These are phyloP conservation scores for Immersiporthe knoxdaviesiana DNA, from an alignment of 2,329 filamentous ascomycete genomes.

Conservation along the genomic window DNA sequence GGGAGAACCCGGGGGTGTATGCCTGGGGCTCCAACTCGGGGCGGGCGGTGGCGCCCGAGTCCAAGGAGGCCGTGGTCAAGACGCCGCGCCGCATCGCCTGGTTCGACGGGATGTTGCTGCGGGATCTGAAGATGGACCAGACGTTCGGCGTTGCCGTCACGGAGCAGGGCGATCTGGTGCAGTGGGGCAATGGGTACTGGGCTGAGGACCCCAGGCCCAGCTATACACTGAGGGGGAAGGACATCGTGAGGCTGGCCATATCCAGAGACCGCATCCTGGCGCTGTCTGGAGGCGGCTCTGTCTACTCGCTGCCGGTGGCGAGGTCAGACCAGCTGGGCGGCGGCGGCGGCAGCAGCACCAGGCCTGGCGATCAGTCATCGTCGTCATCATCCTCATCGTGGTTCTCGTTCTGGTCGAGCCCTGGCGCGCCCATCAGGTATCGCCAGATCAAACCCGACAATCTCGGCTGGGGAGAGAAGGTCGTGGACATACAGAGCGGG, in stretches of 20 bases:
- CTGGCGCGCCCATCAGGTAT: conserved; percentile 61
- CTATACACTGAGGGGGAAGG: conserved; percentile 77
- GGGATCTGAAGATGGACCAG: conserved; percentile 84
- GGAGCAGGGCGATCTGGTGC: conserved; percentile 84
- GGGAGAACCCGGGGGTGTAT: conserved; percentile 84
- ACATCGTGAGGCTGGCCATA: conserved; percentile 74
- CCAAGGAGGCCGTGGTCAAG: conserved; percentile 77
- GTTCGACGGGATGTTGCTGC: conserved; percentile 82
- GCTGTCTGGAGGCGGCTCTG: conserved; percentile 71
- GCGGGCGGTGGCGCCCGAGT: conserved; percentile 82
- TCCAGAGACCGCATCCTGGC: conserved; percentile 84
- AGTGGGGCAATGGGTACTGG: conserved; percentile 85
- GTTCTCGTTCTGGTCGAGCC: conserved; percentile 71
- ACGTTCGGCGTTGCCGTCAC: conserved; percentile 85
- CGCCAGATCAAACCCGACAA: conserved; percentile 69
- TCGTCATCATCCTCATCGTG: conserved; percentile 69
- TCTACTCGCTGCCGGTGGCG: conserved; percentile 84
- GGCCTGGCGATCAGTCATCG: conserved; percentile 46
- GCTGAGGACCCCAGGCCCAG: conserved; percentile 65
- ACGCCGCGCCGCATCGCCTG: conserved; percentile 75
- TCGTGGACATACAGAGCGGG: conserved; percentile 76
- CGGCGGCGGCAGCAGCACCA: conserved; percentile 61
- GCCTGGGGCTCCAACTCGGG: conserved; percentile 90
- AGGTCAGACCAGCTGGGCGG: conserved; percentile 67
- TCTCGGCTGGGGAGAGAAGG: conserved; percentile 70